phyloP scores from a whole-genome alignment of 768 basidiomycete species.

The Amanita fuliginea region DNA sequence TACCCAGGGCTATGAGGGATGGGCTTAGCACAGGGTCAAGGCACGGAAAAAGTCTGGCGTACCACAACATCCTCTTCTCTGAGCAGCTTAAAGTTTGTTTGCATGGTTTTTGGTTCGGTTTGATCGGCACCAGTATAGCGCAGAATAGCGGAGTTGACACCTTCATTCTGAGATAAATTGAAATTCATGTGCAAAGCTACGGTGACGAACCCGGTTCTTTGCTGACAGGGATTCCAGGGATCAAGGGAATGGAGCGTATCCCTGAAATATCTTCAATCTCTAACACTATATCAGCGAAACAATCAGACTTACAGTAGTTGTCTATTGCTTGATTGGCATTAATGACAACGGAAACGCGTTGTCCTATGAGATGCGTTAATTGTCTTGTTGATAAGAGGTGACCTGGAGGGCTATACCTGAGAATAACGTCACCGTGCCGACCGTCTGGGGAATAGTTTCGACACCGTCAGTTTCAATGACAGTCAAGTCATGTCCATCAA shows the following conservation, averaged over 20 bases:
- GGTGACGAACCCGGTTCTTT: slow-evolving; percentile 4
- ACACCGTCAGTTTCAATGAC: slow-evolving; percentile 43
- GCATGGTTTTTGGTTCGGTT: slow-evolving; percentile 18
- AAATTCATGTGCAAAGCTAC: not conserved
- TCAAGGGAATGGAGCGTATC: slow-evolving; percentile 5
- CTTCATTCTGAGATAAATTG: slow-evolving; percentile 8
- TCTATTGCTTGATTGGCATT: slow-evolving; percentile 31
- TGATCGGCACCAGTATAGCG: slow-evolving; percentile 24
- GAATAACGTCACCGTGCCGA: slow-evolving; percentile 31
- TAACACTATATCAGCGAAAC: slow-evolving; percentile 17
- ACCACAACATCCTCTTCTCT: slow-evolving; percentile 3
- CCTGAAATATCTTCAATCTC: not conserved
- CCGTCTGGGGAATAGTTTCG: slow-evolving; percentile 28
- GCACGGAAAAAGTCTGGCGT: not conserved
- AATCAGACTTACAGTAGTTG: slow-evolving; percentile 40
- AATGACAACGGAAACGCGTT: slow-evolving; percentile 25
- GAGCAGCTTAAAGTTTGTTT: slow-evolving; percentile 1
- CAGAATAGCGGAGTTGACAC: slow-evolving; percentile 30
- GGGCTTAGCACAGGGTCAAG: not conserved
- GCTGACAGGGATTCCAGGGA: not conserved
- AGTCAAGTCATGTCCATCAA: slow-evolving; percentile 36
- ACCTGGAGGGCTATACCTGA: not conserved
- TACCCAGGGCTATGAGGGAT: not conserved
- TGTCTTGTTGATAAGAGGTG: not conserved
- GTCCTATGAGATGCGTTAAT: slow-evolving; percentile 16